Evolutionary conservation across 2,329 filamentous ascomycete species (phyloP), one percentile per base, ranked within the genome.

Genomic region (Claviceps purpurea): DNA sequence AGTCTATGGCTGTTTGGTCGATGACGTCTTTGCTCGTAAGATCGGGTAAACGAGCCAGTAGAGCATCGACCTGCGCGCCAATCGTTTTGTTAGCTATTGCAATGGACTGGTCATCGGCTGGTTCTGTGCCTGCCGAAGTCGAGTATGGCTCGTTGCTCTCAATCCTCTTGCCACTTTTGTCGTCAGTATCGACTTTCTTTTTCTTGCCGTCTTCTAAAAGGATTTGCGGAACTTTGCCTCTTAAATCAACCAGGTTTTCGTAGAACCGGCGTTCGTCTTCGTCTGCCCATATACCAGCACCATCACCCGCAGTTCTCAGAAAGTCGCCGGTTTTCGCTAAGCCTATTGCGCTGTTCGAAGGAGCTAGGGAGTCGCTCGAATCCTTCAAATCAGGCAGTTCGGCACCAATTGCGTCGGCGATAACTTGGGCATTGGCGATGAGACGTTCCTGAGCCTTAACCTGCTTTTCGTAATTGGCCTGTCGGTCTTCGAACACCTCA

Each of bases 181-280:
- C 91, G 55, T 95, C 89, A 1, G 70, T 68, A 50, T 96, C 90
- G 4, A 73, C 49, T 64, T 94, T 96, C 71, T 95, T 96, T 73
- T 96, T 97, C 69, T 94, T 96, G 50, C 81, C 82, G 60, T 97
- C 93, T 62, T 98, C 93, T 1, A 98, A 79, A 8, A 98, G 74
- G 60, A 98, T 94, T 1, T 85, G 85, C 0, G 93, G 94, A 2
- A 98, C 93, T 60, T 95, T 94, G 59, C 94, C 93, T 64, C 94
- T 95, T 16, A 98, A 73, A 64, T 98, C 93, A 13, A 95, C 86
- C 11, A 98, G 69, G 57, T 96, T 97, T 72, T 98, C 93, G 69
- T 98, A 98, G 66, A 98, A 98, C 55, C 93, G 87, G 54, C 93
- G 83, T 68, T 98, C 91, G 51, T 98, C 93, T 63, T 98, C 93